Conservation (phyloP, 352 stramenopile species). For the Blastocystis sp. region DNA sequence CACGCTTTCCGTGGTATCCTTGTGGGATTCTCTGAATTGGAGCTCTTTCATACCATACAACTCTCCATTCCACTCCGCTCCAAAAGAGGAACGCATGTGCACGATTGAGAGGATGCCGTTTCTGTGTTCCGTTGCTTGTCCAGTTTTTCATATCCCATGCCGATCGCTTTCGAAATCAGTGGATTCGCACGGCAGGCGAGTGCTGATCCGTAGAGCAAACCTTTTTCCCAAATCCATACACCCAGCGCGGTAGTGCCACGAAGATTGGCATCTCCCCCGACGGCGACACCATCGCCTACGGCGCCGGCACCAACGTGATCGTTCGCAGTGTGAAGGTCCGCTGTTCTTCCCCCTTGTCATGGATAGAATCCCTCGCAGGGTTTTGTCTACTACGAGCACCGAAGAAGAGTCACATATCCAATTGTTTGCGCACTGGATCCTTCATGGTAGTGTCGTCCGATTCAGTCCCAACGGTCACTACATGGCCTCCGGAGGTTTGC, state of each 20-base stretch:
- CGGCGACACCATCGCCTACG: slow-evolving; percentile 33
- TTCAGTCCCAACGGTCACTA: slow-evolving; percentile 43
- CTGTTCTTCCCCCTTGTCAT: neutral
- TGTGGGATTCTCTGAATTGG: too few relatives aligned
- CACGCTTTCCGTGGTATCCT: too few relatives aligned
- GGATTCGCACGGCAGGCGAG: neutral
- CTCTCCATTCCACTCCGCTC: too few relatives aligned
- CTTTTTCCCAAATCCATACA: slow-evolving; percentile 60
- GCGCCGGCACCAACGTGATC: slow-evolving; percentile 43
- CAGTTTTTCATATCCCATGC: slow-evolving; percentile 4
- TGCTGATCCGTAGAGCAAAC: slow-evolving; percentile 28
- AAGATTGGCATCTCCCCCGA: slow-evolving; percentile 52
- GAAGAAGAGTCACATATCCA: slow-evolving; percentile 57
- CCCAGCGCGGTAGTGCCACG: slow-evolving; percentile 20
- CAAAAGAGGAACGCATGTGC: too few relatives aligned
- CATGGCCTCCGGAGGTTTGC: slow-evolving; percentile 47
- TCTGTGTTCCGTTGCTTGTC: slow-evolving; percentile 28
- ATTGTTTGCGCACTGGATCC: neutral
- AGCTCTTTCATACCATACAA: too few relatives aligned
- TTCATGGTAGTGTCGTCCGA: slow-evolving; percentile 19
- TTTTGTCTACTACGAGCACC: slow-evolving; percentile 57
- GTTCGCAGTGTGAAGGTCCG: slow-evolving; percentile 19
- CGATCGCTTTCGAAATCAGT: slow-evolving; percentile 34
- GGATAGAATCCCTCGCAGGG: slow-evolving; percentile 43
- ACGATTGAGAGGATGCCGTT: neutral